Base-by-base conservation (phyloP, 75 land plant species). In the Pseudotsuga menziesii region DNA sequence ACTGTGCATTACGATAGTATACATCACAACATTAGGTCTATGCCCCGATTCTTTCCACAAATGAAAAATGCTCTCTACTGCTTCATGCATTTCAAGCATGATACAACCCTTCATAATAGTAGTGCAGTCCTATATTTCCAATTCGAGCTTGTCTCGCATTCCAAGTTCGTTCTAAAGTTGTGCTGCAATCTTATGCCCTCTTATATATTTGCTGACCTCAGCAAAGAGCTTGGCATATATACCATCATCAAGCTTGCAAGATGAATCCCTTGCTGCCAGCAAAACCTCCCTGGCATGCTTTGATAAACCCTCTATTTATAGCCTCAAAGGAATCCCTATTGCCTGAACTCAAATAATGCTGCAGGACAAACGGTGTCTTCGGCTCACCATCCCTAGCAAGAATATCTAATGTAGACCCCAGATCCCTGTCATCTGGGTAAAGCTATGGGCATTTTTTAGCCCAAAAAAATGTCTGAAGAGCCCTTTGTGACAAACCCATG, bases 11-110 rank as follows among this genome's bases (percentile, higher is more conserved):
- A 91, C 26, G 69, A 88, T 88, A 0, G 94, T 88, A 76, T 88
- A 94, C 94, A 91, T 89, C 17, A 91, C 97, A 69, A 94, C 72
- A 64, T 80, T 88, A 2, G 88, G 90, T 32, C 67, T 41, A 16
- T 78, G 59, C 26, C 81, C 86, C 16, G 83, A 80, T 26, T 84
- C 77, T 56, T 48, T 79, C 62, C 72, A 90, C 85, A 87, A 90
- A 22, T 72, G 63, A 76, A 82, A 94, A 1, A 94, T 79, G 36
- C 80, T 81, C 82, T 94, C 97, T 29, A 88, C 89, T 22, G 80
- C 76, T 20, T 86, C 89, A 63, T 73, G 84, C 70, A 84, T 84
- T 13, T 86, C 85, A 9, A 91, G 80, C 76, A 71, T 88, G 20
- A 79, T 79, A 55, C 92, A 89, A 1, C 82, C 85, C 72, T 93